These are phyloP conservation scores for Tolypocladium nubicola DNA, from an alignment of 2,329 filamentous ascomycete species.

Conservation along the genomic window DNA sequence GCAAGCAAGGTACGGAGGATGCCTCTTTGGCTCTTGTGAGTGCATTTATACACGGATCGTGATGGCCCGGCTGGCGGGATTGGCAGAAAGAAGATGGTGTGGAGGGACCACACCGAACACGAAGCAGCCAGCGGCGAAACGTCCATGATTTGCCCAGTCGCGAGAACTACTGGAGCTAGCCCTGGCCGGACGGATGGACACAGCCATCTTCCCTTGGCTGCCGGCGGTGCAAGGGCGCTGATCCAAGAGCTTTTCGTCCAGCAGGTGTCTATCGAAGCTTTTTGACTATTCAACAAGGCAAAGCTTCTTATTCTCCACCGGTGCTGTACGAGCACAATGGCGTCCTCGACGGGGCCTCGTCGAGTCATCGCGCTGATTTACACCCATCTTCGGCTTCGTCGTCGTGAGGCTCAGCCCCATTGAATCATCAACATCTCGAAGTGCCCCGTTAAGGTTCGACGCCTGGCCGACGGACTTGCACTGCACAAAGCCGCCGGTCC, in stretches of 20 bases:
- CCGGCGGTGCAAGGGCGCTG: not conserved
- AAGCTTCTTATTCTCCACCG: not conserved
- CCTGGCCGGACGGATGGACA: not conserved
- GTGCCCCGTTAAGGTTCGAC: not conserved
- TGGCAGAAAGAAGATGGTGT: constrained; percentile 13
- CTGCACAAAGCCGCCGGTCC: not conserved
- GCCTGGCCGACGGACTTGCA: not conserved
- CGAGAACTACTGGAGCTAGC: not conserved
- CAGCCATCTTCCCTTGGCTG: not conserved
- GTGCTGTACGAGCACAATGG: not conserved
- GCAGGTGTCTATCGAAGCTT: not conserved
- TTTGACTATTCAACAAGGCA: not conserved
- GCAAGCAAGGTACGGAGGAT: not conserved
- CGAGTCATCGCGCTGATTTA: not conserved
- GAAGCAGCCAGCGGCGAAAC: constrained; percentile 9
- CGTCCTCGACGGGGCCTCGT: not conserved
- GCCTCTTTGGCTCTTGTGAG: not conserved
- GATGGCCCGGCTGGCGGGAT: constrained; percentile 5
- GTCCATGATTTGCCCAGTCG: not conserved
- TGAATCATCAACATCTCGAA: not conserved
- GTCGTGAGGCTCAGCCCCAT: not conserved
- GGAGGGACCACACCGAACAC: constrained; percentile 19
- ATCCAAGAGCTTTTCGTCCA: not conserved
- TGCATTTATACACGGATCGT: not conserved
- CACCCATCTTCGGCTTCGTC: not conserved